A percentile compares a stretch with the other conserved stretches of the same genome.
Conservation (phyloP, 2,329 filamentous ascomycete genomes). For the Aspergillus texensis region DNA sequence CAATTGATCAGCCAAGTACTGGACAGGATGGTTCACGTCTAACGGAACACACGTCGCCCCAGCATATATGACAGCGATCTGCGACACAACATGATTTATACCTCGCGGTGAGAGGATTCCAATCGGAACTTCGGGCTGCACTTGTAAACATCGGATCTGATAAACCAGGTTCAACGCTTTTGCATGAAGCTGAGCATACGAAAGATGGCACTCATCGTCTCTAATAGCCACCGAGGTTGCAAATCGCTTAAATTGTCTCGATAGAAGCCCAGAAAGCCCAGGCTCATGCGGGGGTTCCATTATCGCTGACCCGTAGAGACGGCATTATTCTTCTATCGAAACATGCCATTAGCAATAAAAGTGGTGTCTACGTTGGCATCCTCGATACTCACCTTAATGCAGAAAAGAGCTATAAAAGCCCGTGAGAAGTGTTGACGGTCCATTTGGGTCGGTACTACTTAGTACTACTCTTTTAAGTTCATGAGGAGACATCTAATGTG, state of each 20-base stretch:
- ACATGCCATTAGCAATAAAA: background rate
- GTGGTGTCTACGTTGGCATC: background rate
- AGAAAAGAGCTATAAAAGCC: background rate
- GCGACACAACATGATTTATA: slow-evolving; percentile 15
- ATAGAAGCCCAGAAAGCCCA: background rate
- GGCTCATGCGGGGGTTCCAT: background rate
- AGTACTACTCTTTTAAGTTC: background rate
- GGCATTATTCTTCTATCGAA: background rate
- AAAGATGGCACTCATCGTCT: background rate
- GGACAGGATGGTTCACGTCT: slow-evolving; percentile 8
- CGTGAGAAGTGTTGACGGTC: background rate
- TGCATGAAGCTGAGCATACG: slow-evolving; percentile 6
- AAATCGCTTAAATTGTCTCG: background rate
- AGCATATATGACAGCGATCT: slow-evolving; percentile 14
- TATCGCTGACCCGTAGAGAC: background rate
- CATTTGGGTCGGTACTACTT: background rate
- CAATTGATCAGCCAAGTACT: slow-evolving; percentile 6
- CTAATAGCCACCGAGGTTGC: background rate
- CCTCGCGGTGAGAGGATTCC: slow-evolving; percentile 13
- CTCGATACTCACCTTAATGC: background rate
- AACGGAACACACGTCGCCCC: slow-evolving; percentile 18
- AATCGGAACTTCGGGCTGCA: background rate
- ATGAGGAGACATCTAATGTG: background rate
- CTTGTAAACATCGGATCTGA: background rate
- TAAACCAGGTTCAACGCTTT: slow-evolving; percentile 5